Evolutionary conservation across 2,329 filamentous ascomycete species (phyloP), one percentile per base, ranked within the genome.

Genomic region (Podosphaera fusca): DNA sequence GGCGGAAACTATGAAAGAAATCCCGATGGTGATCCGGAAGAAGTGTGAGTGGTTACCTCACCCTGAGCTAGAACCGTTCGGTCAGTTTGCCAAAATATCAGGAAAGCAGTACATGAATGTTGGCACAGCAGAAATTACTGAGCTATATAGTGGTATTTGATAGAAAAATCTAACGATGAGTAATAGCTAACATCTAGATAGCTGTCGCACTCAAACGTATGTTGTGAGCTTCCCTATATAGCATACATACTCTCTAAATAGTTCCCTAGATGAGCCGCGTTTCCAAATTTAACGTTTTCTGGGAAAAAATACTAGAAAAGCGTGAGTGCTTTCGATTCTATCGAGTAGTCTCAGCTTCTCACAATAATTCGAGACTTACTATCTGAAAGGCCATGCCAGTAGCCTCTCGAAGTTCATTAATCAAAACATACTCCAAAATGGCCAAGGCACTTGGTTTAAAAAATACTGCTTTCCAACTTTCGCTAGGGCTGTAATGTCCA

Each of bases 1-100:
- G 65, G 65, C 8, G 65, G 65, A 9, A 67, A 63, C 46, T 63
- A 60, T 59, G 64, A 42, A 14, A 12, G 38, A 12, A 12, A 42
- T 42, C 38, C 10, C n/a, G 38, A 42, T 42, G n/a, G 10, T 14
- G 10, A 7, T 12, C 38, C 10, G n/a, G 38, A 12, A 42, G n/a
- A 4, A 12, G 38, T 42, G 10, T 42, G 10, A 42, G 38, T 7
- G 2, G 10, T 42, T 7, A 12, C 3, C 10, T 12, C 10, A 42
- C 10, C 9, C 38, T 42, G n/a, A 42, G n/a, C 38, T 42, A 42
- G 10, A 42, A 1, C 38, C 10, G 5, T 42, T 42, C 10, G 38
- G 38, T 42, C n/a, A 42, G 10, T 42, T 42, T 42, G 4, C 38
- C 10, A 42, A 38, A 42, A 42, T 42, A 1, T 12, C 10, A 12